Percentiles rank a stretch among this genome's conserved stretches.
phyloP scores from a whole-genome alignment of 345 rosid species.

The Lenwebbia sp. region DNA sequence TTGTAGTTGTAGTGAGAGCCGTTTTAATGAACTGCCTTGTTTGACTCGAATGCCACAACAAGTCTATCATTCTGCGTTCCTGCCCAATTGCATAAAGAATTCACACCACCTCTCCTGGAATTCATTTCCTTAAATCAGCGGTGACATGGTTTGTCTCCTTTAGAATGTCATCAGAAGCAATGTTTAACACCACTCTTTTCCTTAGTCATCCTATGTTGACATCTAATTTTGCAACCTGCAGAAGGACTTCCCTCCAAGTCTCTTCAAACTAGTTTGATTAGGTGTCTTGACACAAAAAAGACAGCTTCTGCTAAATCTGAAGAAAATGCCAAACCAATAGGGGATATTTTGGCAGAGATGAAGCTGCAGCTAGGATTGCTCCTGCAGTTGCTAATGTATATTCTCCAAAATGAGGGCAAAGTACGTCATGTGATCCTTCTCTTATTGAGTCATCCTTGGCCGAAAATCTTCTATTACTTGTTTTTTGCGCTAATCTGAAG shows the following conservation, averaged over 20 bases:
- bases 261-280: too few relatives aligned
- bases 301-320: not conserved
- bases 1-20: not conserved
- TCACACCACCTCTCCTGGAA: too few relatives aligned
- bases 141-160: not conserved
- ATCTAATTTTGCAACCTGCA: not conserved
- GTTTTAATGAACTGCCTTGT: not conserved
- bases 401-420: not conserved
- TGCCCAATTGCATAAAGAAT: too few relatives aligned
- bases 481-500: too few relatives aligned
- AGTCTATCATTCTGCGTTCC: not conserved
- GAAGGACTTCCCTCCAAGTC: not conserved
- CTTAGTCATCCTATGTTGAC: not conserved
- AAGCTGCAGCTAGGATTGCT: not conserved
- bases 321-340: not conserved
- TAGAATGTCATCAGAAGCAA: not conserved
- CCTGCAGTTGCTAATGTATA: not conserved
- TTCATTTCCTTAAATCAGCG: too few relatives aligned
- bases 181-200: not conserved
- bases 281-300: not conserved
- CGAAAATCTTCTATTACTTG: not conserved
- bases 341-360: not conserved
- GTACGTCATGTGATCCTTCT: not conserved
- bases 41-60: not conserved
- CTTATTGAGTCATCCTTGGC: not conserved